These are phyloP conservation scores for Rhizopus stolonifer DNA, from an alignment of 371 early-diverging fungal genomes.

Conservation along the genomic window DNA sequence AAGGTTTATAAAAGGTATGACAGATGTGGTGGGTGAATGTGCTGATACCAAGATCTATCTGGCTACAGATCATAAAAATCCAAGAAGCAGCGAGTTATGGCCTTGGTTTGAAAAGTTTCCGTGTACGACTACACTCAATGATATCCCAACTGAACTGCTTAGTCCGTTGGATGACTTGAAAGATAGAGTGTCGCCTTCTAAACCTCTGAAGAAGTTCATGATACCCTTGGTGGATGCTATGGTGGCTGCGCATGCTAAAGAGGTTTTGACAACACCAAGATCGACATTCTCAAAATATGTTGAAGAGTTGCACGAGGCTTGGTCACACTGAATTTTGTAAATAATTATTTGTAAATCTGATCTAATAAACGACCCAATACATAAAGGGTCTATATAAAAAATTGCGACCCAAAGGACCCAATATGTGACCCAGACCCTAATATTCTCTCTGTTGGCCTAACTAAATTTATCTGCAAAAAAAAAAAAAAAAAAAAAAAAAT, in stretches of 20 bases:
- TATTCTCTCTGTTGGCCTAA: too few species aligned
- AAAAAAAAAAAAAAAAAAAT: too few species aligned
- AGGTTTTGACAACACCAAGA: constrained; percentile 34
- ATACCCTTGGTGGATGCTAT: constrained; percentile 46
- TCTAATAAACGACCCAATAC: too few species aligned
- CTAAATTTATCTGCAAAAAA: too few species aligned
- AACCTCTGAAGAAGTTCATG: constrained; percentile 23
- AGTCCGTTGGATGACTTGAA: constrained; percentile 24
- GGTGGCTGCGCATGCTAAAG: constrained; percentile 40
- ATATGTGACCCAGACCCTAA: too few species aligned
- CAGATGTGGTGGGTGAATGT: background rate
- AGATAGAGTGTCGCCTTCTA: constrained; percentile 31
- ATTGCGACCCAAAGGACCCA: too few species aligned
- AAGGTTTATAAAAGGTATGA: constrained; percentile 23
- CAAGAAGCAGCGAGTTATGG: constrained; percentile 23
- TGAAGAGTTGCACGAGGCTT: constrained; percentile 30
- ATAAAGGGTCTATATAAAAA: too few species aligned
- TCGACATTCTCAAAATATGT: constrained; percentile 48
- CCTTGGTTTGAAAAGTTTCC: constrained; percentile 42
- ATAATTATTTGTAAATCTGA: too few species aligned
- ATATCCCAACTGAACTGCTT: constrained; percentile 29
- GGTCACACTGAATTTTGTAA: constrained; percentile 17
- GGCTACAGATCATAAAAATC: constrained; percentile 42
- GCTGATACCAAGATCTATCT: constrained; percentile 17
- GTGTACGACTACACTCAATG: constrained; percentile 35